Base-by-base conservation (phyloP, 805 yeast species). In the Candida gorgasii region DNA sequence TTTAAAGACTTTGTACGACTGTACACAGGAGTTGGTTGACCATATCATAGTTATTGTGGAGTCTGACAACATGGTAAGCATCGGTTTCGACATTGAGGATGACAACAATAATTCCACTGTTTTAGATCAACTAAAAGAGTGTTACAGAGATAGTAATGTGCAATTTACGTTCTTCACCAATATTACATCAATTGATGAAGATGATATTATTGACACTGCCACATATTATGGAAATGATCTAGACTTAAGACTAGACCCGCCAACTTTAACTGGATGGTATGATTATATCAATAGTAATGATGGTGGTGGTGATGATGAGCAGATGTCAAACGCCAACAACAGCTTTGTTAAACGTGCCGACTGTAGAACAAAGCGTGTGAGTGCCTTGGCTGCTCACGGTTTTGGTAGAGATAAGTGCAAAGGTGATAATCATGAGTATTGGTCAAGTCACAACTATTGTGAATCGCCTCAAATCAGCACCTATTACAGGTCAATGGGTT, bases 201-300 rank as follows among this genome's bases (percentile, higher is more conserved):
- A 30, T 16, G 33, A 30, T 30, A 30, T 30, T 30, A 30, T 30
- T 30, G 33, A 30, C 12, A 30, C n/a, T 16, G 33, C 33, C 12
- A 16, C 20, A 30, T 30, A 30, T 30, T 30, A 30, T 16, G 33
- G 33, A 15, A 30, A 9, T 30, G 20, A 30, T 16, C 17, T 30
- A 16, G 33, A 30, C 20, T 30, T 30, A 11, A 17, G 20, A 30
- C 33, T 30, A 15, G 33, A 30, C 12, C 33, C 33, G 12, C 33
- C 33, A 30, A 5, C 33, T 16, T 30, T 30, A 30, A 30, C 33
- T 30, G 33, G 33, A 30, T 30, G 33, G 33, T 30, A 30, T 30
- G 33, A 30, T 30, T 30, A 30, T 13, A 15, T 30, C 20, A 30
- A 30, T 11, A 30, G 17, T 28, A 26, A 13, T 26, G 31, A 11